Evolutionary conservation across 2,329 filamentous ascomycete species (phyloP).

Genomic region (Botrytis aclada): DNA sequence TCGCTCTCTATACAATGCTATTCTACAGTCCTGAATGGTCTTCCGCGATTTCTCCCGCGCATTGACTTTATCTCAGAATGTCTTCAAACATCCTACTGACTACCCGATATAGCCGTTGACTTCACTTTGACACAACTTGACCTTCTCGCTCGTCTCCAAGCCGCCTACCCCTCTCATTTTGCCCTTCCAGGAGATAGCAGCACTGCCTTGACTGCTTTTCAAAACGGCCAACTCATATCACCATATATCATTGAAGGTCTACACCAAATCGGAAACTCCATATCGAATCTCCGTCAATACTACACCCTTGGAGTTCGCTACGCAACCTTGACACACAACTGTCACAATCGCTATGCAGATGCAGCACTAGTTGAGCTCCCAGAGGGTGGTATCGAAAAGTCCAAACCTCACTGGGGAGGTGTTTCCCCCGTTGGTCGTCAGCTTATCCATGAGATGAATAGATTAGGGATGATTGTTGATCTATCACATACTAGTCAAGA

Average conservation of each 20-base stretch:
- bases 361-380: constrained; percentile 65
- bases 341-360: constrained; percentile 86
- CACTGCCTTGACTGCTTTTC: constrained; percentile 60
- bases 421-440: constrained; percentile 66
- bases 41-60: background rate
- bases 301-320: constrained; percentile 80
- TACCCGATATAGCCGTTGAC: constrained; percentile 49
- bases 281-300: constrained; percentile 71
- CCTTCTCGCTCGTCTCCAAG: constrained; percentile 61
- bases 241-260: constrained; percentile 82
- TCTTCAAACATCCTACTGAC: background rate
- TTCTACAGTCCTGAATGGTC: background rate
- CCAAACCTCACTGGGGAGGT: constrained; percentile 63
- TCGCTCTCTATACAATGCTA: background rate
- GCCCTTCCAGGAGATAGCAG: constrained; percentile 59
- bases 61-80: background rate
- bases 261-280: constrained; percentile 88
- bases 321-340: constrained; percentile 87
- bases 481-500: constrained; percentile 74
- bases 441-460: constrained; percentile 86
- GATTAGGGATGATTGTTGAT: constrained; percentile 91
- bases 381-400: constrained; percentile 30
- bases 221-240: constrained; percentile 64
- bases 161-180: constrained; percentile 65
- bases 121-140: constrained; percentile 75